Conservation (phyloP, 1,139 yeast species). For the Geotrichum candidum region DNA sequence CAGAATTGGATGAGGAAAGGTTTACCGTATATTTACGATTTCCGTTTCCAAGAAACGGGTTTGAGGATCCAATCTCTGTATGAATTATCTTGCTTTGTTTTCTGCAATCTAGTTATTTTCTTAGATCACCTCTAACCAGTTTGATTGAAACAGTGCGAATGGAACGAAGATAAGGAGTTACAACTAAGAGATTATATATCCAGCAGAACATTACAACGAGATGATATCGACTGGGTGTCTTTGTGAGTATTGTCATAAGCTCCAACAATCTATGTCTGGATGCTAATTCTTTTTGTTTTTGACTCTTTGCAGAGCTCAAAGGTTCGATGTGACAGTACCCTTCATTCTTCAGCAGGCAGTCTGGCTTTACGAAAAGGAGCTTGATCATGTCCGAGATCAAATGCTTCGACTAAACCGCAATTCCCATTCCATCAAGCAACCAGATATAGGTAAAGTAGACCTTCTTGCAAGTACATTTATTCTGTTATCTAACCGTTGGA, state of each 20-base stretch:
- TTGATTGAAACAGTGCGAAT: constrained; percentile 27
- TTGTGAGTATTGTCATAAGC: not conserved
- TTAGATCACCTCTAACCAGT: not conserved
- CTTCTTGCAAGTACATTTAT: not conserved
- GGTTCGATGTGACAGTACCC: constrained; percentile 38
- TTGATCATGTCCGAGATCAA: constrained; percentile 37
- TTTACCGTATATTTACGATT: constrained; percentile 36
- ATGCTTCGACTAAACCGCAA: constrained; percentile 29
- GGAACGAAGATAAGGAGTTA: constrained; percentile 40
- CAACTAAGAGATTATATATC: constrained; percentile 41
- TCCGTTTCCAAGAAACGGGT: constrained; percentile 38
- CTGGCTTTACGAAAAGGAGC: constrained; percentile 44
- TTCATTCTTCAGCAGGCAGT: constrained; percentile 44
- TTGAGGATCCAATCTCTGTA: constrained; percentile 39
- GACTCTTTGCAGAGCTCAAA: constrained; percentile 22
- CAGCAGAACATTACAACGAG: constrained; percentile 29
- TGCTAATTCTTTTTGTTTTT: constrained; percentile 1
- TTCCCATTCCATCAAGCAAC: constrained; percentile 6
- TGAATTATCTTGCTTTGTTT: constrained; percentile 10
- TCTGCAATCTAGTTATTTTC: not conserved
- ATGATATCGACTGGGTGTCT: constrained; percentile 38
- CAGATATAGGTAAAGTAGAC: constrained; percentile 4
- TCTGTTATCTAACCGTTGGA: not conserved
- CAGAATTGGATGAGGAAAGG: constrained; percentile 9
- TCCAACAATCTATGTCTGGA: not conserved